Evolutionary conservation across 2,329 filamentous ascomycete species (phyloP), one percentile per base, ranked within the genome.

Genomic region (Ophiostoma novo-ulmi): DNA sequence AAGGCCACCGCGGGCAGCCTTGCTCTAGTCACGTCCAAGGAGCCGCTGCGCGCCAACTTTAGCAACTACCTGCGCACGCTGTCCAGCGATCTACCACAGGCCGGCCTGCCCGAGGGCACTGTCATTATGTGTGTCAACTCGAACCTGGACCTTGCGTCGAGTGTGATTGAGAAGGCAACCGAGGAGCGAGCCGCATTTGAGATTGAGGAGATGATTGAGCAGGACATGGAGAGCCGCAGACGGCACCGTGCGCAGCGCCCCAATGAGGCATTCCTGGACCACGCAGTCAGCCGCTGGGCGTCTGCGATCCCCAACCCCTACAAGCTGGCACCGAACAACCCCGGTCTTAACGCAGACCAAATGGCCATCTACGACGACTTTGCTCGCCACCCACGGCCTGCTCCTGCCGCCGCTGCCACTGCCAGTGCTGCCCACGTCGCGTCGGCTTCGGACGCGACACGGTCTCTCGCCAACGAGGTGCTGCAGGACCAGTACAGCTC

Each of bases 51-150:
- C 72, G 95, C 96, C 79, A 98, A 96, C 81, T 97, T 99, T 80
- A 96, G 91, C 70, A 99, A 98, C 80, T 97, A 98, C 78, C 93
- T 99, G 79, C 91, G 95, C 69, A 85, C 84, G 67, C 79, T 89
- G n/a, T 85, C 88, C 3, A 82, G 81, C 67, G 88, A 89, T 52
- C 85, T 97, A 52, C 89, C 92, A 70, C 91, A 92, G 69, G 91
- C 65, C 8, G 68, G 92, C 20, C 85, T 99, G 73, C 93, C 95
- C 0, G 95, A 99, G 80, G 95, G 95, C 7, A 92, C 95, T 41
- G 95, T 99, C 73, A 87, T 98, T 71, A 97, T 99, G 92, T 98
- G 96, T 80, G 94, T 99, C 73, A 99, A 98, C 79, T 94, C 96
- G 74, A 99, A 99, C 78, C 85, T 99, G 39, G 95, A 99, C 75